phyloP scores from a whole-genome alignment of 2,329 filamentous ascomycete genomes.

The Fusarium cyanostomum region DNA sequence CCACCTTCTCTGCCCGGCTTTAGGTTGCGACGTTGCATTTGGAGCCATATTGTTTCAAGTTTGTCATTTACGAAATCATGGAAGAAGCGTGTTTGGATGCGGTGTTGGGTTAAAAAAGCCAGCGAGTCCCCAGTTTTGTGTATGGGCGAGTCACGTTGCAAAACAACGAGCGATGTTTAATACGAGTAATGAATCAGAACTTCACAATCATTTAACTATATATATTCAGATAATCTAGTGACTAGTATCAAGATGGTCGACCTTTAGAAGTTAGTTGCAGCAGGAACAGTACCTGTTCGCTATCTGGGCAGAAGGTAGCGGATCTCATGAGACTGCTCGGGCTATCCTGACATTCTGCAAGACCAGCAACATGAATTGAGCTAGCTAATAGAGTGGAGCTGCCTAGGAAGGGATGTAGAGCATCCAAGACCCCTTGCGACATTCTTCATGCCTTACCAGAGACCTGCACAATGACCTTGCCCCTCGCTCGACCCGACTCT shows the following conservation, averaged over 20 bases:
- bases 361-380: too few relatives aligned
- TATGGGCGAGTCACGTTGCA: slow-evolving; percentile 19
- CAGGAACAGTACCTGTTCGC: too few relatives aligned
- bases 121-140: slow-evolving; percentile 4
- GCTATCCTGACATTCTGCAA: too few relatives aligned
- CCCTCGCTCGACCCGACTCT: slow-evolving; percentile 17
- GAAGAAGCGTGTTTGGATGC: neutral
- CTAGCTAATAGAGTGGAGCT: too few relatives aligned
- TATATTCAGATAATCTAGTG: neutral
- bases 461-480: slow-evolving; percentile 26
- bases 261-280: too few relatives aligned
- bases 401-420: too few relatives aligned
- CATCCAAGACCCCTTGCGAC: too few relatives aligned
- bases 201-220: neutral
- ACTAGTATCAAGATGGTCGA: too few relatives aligned
- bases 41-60: neutral
- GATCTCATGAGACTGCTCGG: too few relatives aligned
- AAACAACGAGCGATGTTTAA: slow-evolving; percentile 23
- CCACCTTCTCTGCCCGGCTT: slow-evolving; percentile 25
- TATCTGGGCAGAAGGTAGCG: too few relatives aligned
- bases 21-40: slow-evolving; percentile 16
- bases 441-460: neutral
- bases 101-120: slow-evolving; percentile 3
- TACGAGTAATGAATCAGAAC: slow-evolving; percentile 20
- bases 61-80: neutral